Base-by-base conservation (phyloP, 805 yeast genomes). In the Wickerhamiella alocasiicola region DNA sequence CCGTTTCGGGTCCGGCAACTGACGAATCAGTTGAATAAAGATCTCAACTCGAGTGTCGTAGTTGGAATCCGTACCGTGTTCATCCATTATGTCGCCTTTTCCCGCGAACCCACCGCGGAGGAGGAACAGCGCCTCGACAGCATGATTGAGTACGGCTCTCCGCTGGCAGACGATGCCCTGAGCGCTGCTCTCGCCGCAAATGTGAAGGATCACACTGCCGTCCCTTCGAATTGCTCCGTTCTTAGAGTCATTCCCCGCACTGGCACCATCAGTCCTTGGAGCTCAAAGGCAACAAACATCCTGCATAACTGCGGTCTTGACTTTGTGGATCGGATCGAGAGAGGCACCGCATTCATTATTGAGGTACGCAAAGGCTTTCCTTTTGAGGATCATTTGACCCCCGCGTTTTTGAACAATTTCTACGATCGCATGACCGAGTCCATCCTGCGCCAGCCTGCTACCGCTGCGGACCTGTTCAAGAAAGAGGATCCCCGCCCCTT, bases 181-280 rank as follows among this genome's bases (percentile, higher is more conserved):
- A 63, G 63, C 46, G 52, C 59, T 31, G 53, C 60, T 13, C 64
- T 76, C 45, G 61, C 70, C 29, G 55, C 52, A 24, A 56, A 64
- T 4, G 52, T 64, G 19, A 39, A 43, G 29, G 24, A 42, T 38
- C 45, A 55, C 17, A 51, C 57, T 28, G 40, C 44, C 6, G 32
- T 53, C 32, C 60, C 62, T 9, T 56, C 55, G 31, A 47, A 54
- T 36, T 63, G 74, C 24, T 71, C 73, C 46, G 63, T 85, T 49
- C 63, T 88, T 35, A 71, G 94, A 57, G 70, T 91, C 39, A 68
- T 85, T 39, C 98, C 99, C 32, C 75, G 97, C 60, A 67, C 85
- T 6, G 98, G 98, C 46, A 91, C 98, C 9, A 88, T 91, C 49
- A 87, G 97, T 19, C 97, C 98, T 25, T 91, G 99, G 99, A 83